Conservation (phyloP, 768 basidiomycete species). For the Auriscalpium microsporum region DNA sequence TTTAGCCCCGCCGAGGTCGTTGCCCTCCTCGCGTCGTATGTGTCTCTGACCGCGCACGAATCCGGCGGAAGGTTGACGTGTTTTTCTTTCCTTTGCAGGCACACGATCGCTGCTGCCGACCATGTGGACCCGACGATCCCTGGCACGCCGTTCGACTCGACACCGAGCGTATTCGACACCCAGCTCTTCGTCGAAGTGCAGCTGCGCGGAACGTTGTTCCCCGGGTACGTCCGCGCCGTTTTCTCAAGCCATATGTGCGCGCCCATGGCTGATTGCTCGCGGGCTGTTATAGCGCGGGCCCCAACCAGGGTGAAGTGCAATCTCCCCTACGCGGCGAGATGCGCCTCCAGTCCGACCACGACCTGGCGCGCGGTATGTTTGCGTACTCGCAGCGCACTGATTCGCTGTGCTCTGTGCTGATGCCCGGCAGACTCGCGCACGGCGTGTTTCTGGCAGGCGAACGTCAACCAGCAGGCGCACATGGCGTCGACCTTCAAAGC, state of each 20-base stretch:
- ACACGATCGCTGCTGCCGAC: conserved; percentile 14
- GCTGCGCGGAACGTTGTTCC: conserved; percentile 34
- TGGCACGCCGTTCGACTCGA: conserved; percentile 38
- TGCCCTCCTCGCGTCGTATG: conserved; percentile 27
- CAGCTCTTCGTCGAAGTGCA: conserved; percentile 38
- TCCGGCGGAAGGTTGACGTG: not conserved
- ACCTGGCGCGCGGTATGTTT: conserved; percentile 12
- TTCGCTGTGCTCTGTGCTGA: not conserved
- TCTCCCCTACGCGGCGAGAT: conserved; percentile 34
- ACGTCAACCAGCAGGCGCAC: conserved; percentile 22
- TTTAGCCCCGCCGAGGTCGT: conserved; percentile 28
- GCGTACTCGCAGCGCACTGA: not conserved
- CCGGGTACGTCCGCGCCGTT: conserved; percentile 24
- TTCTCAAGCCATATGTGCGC: no score
- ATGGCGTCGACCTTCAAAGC: conserved; percentile 25
- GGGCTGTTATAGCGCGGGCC: conserved; percentile 22
- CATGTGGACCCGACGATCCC: conserved; percentile 19
- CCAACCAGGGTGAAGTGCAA: conserved; percentile 32
- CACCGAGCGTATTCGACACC: conserved; percentile 34
- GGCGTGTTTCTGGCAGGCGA: conserved; percentile 40
- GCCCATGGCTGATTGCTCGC: not conserved
- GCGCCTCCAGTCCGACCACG: conserved; percentile 36
- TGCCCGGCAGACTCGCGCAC: conserved; percentile 23
- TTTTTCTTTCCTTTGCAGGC: conserved; percentile 1
- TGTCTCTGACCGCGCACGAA: not conserved